Percentiles rank a stretch among this genome's conserved stretches.
phyloP scores from a whole-genome alignment of 192 early-diverging fungal species.

The Linnemannia hyalina region DNA sequence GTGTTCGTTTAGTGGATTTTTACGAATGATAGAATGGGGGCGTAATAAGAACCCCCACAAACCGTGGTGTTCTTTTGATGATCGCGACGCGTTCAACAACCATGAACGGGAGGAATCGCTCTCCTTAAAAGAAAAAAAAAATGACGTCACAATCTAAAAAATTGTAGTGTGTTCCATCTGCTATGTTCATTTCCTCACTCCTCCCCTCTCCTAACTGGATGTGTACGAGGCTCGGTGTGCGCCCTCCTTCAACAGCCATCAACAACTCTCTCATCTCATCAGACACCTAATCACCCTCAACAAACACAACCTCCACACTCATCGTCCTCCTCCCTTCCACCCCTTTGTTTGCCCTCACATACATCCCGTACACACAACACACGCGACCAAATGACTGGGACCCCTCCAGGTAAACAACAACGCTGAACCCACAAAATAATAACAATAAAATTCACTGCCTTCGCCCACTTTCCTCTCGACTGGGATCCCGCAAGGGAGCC shows the following conservation, averaged over 20 bases:
- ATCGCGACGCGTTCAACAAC: no score
- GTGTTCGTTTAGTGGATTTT: no score
- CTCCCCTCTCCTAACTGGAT: background rate
- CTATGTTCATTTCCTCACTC: background rate
- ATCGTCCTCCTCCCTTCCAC: background rate
- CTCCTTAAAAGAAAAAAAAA: background rate
- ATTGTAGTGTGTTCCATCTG: no score
- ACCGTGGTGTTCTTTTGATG: no score
- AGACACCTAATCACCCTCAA: background rate
- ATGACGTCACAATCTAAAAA: background rate
- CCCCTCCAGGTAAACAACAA: slow-evolving; percentile 18
- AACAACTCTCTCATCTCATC: background rate
- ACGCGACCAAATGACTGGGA: slow-evolving; percentile 22
- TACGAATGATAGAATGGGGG: no score
- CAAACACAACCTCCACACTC: background rate
- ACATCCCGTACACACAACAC: background rate
- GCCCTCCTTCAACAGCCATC: background rate
- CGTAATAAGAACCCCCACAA: no score
- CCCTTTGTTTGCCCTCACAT: background rate
- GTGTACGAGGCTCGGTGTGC: background rate
- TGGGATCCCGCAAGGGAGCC: background rate
- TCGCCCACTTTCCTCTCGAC: background rate
- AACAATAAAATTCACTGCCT: background rate
- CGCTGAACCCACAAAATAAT: background rate
- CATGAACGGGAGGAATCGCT: no score